phyloP scores from a whole-genome alignment of 768 basidiomycete genomes.

The Naematelia aurantialba region DNA sequence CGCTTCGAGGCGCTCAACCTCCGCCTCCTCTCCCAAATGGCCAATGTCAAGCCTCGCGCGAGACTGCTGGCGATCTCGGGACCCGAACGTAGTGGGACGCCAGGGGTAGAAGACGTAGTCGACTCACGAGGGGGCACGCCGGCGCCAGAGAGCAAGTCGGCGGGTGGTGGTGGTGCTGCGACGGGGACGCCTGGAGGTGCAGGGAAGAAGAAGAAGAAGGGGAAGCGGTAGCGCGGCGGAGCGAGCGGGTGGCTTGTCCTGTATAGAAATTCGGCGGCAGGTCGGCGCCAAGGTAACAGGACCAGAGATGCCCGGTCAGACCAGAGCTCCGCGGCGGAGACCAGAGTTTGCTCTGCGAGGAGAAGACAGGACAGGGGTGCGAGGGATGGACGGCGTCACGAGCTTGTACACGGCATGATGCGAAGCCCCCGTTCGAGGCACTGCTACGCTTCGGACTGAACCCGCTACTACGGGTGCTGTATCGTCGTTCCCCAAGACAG shows the following conservation, averaged over 20 bases:
- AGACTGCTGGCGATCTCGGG: constrained; percentile 4
- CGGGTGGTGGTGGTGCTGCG: constrained; percentile 1
- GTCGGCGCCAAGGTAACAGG: too few species aligned
- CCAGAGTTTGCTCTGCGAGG: too few species aligned
- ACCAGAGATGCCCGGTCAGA: too few species aligned
- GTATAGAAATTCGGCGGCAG: neutral
- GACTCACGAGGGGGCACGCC: constrained; percentile 17
- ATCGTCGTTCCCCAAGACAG: too few species aligned
- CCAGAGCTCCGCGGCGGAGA: too few species aligned
- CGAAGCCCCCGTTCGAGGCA: too few species aligned
- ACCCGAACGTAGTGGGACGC: constrained; percentile 18
- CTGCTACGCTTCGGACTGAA: too few species aligned
- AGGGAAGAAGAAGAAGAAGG: constrained; percentile 51
- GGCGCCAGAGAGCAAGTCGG: constrained; percentile 11
- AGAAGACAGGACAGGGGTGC: too few species aligned
- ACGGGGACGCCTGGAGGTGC: constrained; percentile 16
- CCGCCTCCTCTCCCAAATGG: constrained; percentile 55
- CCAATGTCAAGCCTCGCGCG: constrained; percentile 18
- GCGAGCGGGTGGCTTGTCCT: neutral
- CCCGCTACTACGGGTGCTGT: too few species aligned
- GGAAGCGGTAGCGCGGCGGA: constrained; percentile 32
- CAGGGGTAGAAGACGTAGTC: constrained; percentile 25
- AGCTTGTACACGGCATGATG: too few species aligned
- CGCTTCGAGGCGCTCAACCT: constrained; percentile 90
- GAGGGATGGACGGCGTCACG: too few species aligned